phyloP scores from a whole-genome alignment of 768 basidiomycete species.

The Hygrophorus pudorinus region DNA sequence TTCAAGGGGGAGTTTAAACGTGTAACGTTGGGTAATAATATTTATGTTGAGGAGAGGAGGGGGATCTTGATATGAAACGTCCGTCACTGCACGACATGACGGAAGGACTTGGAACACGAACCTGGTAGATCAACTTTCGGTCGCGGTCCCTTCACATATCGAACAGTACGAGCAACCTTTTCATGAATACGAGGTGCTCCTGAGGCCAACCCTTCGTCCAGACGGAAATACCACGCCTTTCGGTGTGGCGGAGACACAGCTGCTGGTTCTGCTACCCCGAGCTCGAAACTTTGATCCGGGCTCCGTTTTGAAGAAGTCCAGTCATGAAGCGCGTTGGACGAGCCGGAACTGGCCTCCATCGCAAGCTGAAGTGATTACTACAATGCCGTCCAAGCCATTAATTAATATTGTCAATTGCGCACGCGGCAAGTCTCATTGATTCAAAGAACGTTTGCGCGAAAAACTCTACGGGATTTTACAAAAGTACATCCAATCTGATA shows the following conservation, averaged over 20 bases:
- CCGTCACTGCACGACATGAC: conserved; percentile 1
- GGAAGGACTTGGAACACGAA: conserved; percentile 17
- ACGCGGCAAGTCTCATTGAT: no score
- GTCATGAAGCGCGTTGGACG: no score
- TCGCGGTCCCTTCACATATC: conserved; percentile 49
- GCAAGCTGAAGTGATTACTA: no score
- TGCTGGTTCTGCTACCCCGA: background rate
- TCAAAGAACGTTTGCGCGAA: no score
- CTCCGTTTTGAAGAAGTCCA: no score
- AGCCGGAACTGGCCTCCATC: no score
- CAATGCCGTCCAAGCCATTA: no score
- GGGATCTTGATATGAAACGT: conserved; percentile 30
- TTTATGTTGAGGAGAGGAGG: conserved; percentile 45
- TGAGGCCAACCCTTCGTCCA: conserved; percentile 10
- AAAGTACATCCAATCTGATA: no score
- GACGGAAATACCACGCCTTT: conserved; percentile 13
- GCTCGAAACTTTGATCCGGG: background rate
- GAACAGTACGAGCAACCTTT: conserved; percentile 12
- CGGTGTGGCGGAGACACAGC: conserved; percentile 3
- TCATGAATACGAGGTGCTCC: conserved; percentile 13
- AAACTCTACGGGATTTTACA: no score
- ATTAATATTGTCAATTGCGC: no score
- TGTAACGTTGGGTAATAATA: conserved; percentile 24
- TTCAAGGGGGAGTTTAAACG: conserved; percentile 41
- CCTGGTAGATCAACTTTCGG: conserved; percentile 45